These are phyloP conservation scores for Thelonectria olida DNA, from an alignment of 2,329 filamentous ascomycete species.

Conservation along the genomic window DNA sequence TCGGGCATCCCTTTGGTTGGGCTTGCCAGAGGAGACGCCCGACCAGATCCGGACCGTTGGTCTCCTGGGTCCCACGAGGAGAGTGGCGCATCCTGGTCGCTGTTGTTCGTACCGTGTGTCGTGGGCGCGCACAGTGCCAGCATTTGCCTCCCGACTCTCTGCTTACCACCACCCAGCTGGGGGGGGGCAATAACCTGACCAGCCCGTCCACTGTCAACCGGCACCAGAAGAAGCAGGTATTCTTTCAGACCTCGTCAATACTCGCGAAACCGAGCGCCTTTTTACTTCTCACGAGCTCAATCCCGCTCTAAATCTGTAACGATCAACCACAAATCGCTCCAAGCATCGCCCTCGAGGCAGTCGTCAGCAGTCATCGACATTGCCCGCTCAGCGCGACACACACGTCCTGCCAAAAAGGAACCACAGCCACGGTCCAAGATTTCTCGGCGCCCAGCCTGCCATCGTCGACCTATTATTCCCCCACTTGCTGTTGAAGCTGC, in stretches of 20 bases:
- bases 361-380: background rate
- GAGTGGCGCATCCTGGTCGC: conserved; percentile 1
- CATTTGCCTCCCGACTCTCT: background rate
- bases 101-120: conserved; percentile 5
- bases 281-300: background rate
- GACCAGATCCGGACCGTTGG: background rate
- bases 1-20: conserved; percentile 1
- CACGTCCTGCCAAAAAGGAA: conserved; percentile 2
- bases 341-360: background rate
- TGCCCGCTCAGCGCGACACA: background rate
- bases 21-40: background rate
- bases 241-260: conserved; percentile 6
- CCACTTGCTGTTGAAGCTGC: conserved; percentile 7
- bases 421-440: conserved; percentile 1
- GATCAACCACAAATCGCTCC: background rate
- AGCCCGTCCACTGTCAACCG: conserved; percentile 12
- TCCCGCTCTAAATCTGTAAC: background rate
- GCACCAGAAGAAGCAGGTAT: background rate
- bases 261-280: no score
- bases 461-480: conserved; percentile 19
- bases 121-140: conserved; percentile 11
- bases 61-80: background rate
- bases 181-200: conserved; percentile 11
- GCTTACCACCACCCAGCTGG: conserved; percentile 3
- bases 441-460: conserved; percentile 24